Evolutionary conservation across 148 eudicot genomes (phyloP).

Genomic region (Amaranthus palmeri): DNA sequence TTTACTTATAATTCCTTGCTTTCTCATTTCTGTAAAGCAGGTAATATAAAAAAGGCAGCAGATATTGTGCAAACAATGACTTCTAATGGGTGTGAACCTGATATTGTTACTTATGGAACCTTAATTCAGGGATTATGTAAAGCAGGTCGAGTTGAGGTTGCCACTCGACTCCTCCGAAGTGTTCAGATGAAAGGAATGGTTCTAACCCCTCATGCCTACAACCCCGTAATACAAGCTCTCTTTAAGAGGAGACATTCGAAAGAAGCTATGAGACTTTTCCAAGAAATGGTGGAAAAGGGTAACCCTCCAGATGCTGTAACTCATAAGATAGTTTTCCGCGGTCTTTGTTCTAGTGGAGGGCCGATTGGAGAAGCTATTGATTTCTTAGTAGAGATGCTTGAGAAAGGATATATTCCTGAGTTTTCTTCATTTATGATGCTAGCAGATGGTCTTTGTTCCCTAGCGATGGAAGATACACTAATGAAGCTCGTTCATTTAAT

Average conservation of each 20-base stretch:
- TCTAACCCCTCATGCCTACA: slow-evolving; percentile 76
- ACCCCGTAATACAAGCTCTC: slow-evolving; percentile 73
- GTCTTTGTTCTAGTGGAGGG: slow-evolving; percentile 90
- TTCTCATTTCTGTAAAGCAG: slow-evolving; percentile 71
- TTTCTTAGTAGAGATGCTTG: slow-evolving; percentile 65
- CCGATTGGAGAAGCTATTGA: slow-evolving; percentile 90
- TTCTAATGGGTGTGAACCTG: slow-evolving; percentile 88
- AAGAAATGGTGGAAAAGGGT: slow-evolving; percentile 80
- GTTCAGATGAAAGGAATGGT: slow-evolving; percentile 81
- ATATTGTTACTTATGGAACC: slow-evolving; percentile 83
- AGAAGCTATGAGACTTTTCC: slow-evolving; percentile 68
- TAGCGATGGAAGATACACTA: slow-evolving; percentile 75
- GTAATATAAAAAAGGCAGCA: slow-evolving; percentile 80
- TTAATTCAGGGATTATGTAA: slow-evolving; percentile 84
- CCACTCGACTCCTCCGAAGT: slow-evolving; percentile 68
- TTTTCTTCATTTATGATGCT: slow-evolving; percentile 63
- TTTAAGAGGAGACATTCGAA: slow-evolving; percentile 49
- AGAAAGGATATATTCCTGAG: slow-evolving; percentile 65
- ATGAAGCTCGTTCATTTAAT: slow-evolving; percentile 58
- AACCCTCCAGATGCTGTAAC: slow-evolving; percentile 73
- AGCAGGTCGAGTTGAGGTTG: slow-evolving; percentile 72
- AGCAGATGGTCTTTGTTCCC: slow-evolving; percentile 82
- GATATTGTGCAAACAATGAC: slow-evolving; percentile 92
- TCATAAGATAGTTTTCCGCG: slow-evolving; percentile 66
- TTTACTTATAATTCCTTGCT: slow-evolving; percentile 80